phyloP scores from a whole-genome alignment of 495 filamentous ascomycete species.

The Aspergillus kassunensis region DNA sequence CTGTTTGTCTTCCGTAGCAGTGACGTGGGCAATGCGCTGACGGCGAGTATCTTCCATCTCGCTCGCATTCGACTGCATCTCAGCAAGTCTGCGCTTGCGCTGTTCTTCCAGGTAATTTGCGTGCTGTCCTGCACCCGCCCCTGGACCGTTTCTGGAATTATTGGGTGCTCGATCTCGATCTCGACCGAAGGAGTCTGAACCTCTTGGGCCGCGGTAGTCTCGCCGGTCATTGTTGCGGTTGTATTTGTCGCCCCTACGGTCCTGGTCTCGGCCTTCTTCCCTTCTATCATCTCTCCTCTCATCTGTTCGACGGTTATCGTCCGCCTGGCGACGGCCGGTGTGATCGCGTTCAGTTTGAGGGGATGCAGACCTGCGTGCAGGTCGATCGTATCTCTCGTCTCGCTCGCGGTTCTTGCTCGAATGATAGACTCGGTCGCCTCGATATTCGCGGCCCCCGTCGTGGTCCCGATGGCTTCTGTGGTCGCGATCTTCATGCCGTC shows the following conservation, averaged over 20 bases:
- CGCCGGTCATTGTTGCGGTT: slow-evolving; percentile 11
- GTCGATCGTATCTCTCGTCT: slow-evolving; percentile 26
- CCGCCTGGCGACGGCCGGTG: slow-evolving; percentile 10
- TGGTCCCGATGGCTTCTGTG: slow-evolving; percentile 18
- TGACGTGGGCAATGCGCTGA: slow-evolving; percentile 63
- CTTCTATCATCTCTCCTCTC: too few relatives aligned
- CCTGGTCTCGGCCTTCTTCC: slow-evolving; percentile 8
- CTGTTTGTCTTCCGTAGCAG: slow-evolving; percentile 58
- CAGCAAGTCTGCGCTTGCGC: slow-evolving; percentile 62
- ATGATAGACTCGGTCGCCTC: slow-evolving; percentile 22
- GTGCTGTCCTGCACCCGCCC: slow-evolving; percentile 3
- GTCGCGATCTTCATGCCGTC: slow-evolving; percentile 21
- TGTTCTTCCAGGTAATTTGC: slow-evolving; percentile 36
- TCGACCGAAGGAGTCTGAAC: slow-evolving; percentile 22
- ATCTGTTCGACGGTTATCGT: too few relatives aligned
- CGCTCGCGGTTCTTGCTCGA: slow-evolving; percentile 25
- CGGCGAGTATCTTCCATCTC: slow-evolving; percentile 72
- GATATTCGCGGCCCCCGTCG: slow-evolving; percentile 18
- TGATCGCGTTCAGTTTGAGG: slow-evolving; percentile 17
- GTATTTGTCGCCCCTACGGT: slow-evolving; percentile 13
- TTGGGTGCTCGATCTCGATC: slow-evolving; percentile 20
- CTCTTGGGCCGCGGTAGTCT: slow-evolving; percentile 17
- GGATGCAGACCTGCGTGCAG: slow-evolving; percentile 21
- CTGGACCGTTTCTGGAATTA: slow-evolving; percentile 6
- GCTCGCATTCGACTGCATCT: slow-evolving; percentile 83